phyloP scores from a whole-genome alignment of 352 stramenopile species.

The Thraustotheca clavata region DNA sequence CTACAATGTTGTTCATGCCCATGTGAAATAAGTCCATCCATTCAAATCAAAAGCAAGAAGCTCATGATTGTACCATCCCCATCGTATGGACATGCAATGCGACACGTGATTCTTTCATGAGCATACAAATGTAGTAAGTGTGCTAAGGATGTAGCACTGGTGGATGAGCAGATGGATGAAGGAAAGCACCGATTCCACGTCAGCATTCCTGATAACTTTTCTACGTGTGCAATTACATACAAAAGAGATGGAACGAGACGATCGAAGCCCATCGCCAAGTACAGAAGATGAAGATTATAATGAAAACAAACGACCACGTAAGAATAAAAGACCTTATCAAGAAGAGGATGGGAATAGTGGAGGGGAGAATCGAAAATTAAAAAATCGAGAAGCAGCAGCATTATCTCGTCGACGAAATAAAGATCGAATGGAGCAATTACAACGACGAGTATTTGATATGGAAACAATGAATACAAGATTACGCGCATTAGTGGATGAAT shows the following conservation, averaged over 20 bases:
- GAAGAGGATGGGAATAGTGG: background rate
- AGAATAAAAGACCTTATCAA: background rate
- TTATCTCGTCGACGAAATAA: background rate
- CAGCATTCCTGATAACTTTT: conserved; percentile 9
- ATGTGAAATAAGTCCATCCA: no score
- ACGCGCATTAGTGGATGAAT: background rate
- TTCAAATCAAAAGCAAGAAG: no score
- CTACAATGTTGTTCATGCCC: no score
- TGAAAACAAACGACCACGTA: background rate
- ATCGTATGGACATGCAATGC: no score
- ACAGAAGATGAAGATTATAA: background rate
- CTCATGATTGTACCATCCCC: no score
- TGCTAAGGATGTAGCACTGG: no score
- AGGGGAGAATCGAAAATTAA: background rate
- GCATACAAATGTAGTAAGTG: no score
- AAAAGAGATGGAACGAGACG: background rate
- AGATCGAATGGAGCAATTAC: background rate
- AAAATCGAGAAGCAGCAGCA: background rate
- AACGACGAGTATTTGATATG: background rate
- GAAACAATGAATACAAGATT: background rate
- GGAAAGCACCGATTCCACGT: no score
- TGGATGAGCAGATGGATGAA: no score
- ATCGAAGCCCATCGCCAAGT: background rate
- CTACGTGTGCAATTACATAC: background rate
- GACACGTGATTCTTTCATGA: no score